These are phyloP conservation scores for Hypoxylon intermedium DNA, from an alignment of 495 filamentous ascomycete species.

Conservation along the genomic window DNA sequence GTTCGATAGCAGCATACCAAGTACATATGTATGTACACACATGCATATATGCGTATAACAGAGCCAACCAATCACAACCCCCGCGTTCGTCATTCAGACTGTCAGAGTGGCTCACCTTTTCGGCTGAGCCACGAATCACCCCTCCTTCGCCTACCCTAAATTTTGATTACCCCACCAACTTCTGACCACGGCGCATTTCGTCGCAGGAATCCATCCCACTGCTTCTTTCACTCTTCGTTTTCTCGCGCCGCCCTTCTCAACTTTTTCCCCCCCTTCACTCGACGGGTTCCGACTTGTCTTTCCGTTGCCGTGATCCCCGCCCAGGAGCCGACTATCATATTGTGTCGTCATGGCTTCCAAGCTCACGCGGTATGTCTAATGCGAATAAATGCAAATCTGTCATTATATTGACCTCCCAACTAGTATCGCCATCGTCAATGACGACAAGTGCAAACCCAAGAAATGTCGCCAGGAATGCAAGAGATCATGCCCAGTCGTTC, in stretches of 20 bases:
- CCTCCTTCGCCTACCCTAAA: slow-evolving; percentile 34
- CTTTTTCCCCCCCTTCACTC: slow-evolving; percentile 30
- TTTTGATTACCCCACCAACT: slow-evolving; percentile 35
- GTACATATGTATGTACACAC: too few relatives aligned
- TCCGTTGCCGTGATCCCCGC: background rate
- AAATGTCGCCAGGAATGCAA: slow-evolving; percentile 99
- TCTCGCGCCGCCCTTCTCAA: slow-evolving; percentile 15
- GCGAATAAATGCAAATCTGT: slow-evolving; percentile 5
- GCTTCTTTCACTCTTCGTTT: slow-evolving; percentile 7
- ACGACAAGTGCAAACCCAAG: slow-evolving; percentile 99
- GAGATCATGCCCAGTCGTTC: slow-evolving; percentile 95
- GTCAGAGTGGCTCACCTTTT: slow-evolving; percentile 22
- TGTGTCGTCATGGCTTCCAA: slow-evolving; percentile 47
- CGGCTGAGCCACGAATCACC: slow-evolving; percentile 27
- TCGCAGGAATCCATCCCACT: slow-evolving; percentile 17
- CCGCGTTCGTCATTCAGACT: too few relatives aligned
- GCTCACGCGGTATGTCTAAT: slow-evolving; percentile 45
- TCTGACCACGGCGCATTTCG: slow-evolving; percentile 31
- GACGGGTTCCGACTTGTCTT: background rate
- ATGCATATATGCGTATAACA: too few relatives aligned
- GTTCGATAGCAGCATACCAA: too few relatives aligned
- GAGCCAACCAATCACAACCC: too few relatives aligned
- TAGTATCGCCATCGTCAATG: slow-evolving; percentile 97
- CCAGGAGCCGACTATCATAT: slow-evolving; percentile 19
- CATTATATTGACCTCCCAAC: slow-evolving; percentile 14